Percentiles rank a stretch among this genome's conserved stretches.
These are phyloP conservation scores for Calocybe indica DNA, from an alignment of 768 basidiomycete species.

Conservation along the genomic window DNA sequence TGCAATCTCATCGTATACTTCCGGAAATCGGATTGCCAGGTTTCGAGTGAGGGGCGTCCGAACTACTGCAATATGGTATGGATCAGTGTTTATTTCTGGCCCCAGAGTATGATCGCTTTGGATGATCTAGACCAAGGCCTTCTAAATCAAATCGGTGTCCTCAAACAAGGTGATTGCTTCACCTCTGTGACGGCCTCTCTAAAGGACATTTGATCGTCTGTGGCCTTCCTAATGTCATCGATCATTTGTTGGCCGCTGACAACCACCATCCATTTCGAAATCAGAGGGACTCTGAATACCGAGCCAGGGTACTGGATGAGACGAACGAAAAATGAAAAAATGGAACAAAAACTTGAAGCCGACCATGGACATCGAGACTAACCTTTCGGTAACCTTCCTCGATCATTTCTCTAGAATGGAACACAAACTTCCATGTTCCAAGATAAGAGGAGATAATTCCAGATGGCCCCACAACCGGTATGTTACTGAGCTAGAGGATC, in stretches of 20 bases:
- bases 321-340: neutral
- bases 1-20: slow-evolving; percentile 38
- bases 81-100: slow-evolving; percentile 17
- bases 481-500: slow-evolving; percentile 10
- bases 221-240: slow-evolving; percentile 40
- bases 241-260: slow-evolving; percentile 34
- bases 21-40: slow-evolving; percentile 28
- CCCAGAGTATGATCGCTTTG: slow-evolving; percentile 33
- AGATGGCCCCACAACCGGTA: slow-evolving; percentile 26
- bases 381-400: slow-evolving; percentile 27
- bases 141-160: neutral
- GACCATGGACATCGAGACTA: neutral
- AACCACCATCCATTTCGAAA: slow-evolving; percentile 39
- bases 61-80: slow-evolving; percentile 25
- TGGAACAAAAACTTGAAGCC: neutral
- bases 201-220: slow-evolving; percentile 24
- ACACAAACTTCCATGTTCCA: slow-evolving; percentile 17
- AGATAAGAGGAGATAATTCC: slow-evolving; percentile 24
- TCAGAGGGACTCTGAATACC: slow-evolving; percentile 35
- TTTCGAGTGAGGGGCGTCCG: slow-evolving; percentile 29
- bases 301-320: slow-evolving; percentile 8
- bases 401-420: slow-evolving; percentile 19
- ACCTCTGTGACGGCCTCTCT: slow-evolving; percentile 21
- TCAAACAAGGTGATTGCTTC: neutral
- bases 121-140: slow-evolving; percentile 19